These are phyloP conservation scores for Geotrichum bryndzae DNA, from an alignment of 1,139 yeast genomes.

Conservation along the genomic window DNA sequence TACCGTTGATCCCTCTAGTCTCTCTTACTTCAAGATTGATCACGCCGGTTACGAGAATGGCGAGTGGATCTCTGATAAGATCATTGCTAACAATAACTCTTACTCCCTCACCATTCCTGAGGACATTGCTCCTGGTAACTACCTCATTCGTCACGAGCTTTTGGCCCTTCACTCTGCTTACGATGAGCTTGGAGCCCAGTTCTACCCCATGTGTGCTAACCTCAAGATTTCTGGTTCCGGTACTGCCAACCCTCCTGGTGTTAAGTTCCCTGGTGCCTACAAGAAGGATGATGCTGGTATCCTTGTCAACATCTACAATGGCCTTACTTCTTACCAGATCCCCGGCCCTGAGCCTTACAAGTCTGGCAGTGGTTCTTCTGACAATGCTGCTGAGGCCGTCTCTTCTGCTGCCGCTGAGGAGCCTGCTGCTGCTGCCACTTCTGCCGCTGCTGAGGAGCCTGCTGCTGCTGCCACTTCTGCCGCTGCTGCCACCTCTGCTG, in stretches of 20 bases:
- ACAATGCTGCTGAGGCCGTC: background rate
- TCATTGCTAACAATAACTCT: slow-evolving; percentile 16
- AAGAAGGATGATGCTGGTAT: slow-evolving; percentile 17
- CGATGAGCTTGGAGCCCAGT: slow-evolving; percentile 14
- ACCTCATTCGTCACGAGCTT: slow-evolving; percentile 17
- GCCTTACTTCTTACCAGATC: slow-evolving; percentile 8
- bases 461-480: background rate
- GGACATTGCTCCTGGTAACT: slow-evolving; percentile 16
- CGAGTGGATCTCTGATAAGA: slow-evolving; percentile 13
- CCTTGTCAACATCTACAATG: slow-evolving; percentile 15
- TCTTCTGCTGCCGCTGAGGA: background rate
- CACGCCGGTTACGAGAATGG: slow-evolving; percentile 13
- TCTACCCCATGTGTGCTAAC: slow-evolving; percentile 17
- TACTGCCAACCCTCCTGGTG: slow-evolving; percentile 17
- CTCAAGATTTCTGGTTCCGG: slow-evolving; percentile 18
- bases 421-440: background rate
- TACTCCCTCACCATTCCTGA: slow-evolving; percentile 16
- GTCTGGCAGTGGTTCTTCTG: slow-evolving; percentile 8
- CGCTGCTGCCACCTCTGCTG: background rate
- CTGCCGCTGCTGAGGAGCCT: background rate
- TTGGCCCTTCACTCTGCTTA: slow-evolving; percentile 13
- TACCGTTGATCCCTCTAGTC: slow-evolving; percentile 11
- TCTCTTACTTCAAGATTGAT: slow-evolving; percentile 18
- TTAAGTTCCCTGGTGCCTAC: slow-evolving; percentile 19
- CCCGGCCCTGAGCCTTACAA: slow-evolving; percentile 17